These are phyloP conservation scores for Leccinum subfulvum DNA, from an alignment of 1,284 basidiomycete genomes.

Conservation along the genomic window DNA sequence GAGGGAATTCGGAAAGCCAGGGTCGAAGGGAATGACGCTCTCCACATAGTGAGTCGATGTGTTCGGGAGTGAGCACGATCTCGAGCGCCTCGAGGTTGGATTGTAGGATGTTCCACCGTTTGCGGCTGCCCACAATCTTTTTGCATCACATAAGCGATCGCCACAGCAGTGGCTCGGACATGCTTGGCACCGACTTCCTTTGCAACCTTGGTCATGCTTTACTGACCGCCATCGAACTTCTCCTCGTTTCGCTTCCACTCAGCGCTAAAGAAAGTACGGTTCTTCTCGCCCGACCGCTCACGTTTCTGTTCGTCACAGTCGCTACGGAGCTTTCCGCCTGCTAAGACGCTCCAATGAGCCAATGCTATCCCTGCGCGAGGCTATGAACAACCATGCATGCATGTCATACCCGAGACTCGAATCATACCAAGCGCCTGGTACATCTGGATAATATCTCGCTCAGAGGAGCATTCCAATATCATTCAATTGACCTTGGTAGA, in stretches of 20 bases:
- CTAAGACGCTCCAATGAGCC: constrained; percentile 40
- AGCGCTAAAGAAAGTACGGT: constrained; percentile 9
- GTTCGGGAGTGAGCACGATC: constrained; percentile 41
- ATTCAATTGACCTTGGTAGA: constrained; percentile 57
- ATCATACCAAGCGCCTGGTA: constrained; percentile 37
- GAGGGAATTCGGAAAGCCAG: constrained; percentile 41
- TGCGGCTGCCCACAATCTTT: constrained; percentile 51
- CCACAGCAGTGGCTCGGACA: constrained; percentile 25
- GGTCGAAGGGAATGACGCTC: constrained; percentile 39
- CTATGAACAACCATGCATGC: not conserved
- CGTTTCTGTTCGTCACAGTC: constrained; percentile 29
- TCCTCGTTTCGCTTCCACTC: constrained; percentile 30
- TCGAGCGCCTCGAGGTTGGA: constrained; percentile 49
- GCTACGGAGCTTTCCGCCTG: constrained; percentile 31
- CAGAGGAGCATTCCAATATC: constrained; percentile 43
- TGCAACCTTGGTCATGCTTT: constrained; percentile 19
- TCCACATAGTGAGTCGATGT: constrained; percentile 44
- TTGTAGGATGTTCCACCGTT: constrained; percentile 49
- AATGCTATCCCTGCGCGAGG: constrained; percentile 32
- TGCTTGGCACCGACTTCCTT: constrained; percentile 24
- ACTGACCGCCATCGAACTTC: constrained; percentile 18
- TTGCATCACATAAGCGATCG: constrained; percentile 50
- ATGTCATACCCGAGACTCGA: not conserved
- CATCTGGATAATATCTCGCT: constrained; percentile 56
- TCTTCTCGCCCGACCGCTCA: constrained; percentile 28